These are phyloP conservation scores for Claviceps purpurea DNA, from an alignment of 2,329 filamentous ascomycete species.

Conservation along the genomic window DNA sequence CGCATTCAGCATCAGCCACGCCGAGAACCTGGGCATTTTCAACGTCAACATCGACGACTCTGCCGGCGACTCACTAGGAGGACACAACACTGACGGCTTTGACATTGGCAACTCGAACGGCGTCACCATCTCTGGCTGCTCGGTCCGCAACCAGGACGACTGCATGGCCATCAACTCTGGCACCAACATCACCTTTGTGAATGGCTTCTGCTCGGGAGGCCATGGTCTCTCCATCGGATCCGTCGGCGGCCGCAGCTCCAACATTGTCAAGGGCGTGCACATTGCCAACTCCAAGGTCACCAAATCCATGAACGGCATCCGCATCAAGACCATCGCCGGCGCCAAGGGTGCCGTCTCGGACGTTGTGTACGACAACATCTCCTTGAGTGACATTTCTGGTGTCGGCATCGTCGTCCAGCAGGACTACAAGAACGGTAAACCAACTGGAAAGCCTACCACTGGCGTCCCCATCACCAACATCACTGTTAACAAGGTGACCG, in stretches of 20 bases:
- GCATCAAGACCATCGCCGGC: background rate
- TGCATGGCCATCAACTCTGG: constrained; percentile 3
- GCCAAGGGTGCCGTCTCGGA: background rate
- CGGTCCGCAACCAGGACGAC: constrained; percentile 1
- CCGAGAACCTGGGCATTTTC: background rate
- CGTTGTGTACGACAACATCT: background rate
- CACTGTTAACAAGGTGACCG: constrained; percentile 18
- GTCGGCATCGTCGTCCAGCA: constrained; percentile 26
- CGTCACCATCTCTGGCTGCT: background rate
- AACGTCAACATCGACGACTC: constrained; percentile 1
- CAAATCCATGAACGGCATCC: background rate
- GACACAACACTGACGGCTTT: constrained; percentile 2
- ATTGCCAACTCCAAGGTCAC: background rate
- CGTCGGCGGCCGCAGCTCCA: background rate
- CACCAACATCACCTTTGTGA: background rate
- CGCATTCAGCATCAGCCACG: background rate
- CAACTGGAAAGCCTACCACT: constrained; percentile 28
- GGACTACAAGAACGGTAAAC: constrained; percentile 35
- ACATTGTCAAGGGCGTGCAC: background rate
- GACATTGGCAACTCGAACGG: background rate
- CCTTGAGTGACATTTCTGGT: constrained; percentile 23
- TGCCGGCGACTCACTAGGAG: background rate
- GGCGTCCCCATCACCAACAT: constrained; percentile 42
- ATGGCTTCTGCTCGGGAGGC: background rate
- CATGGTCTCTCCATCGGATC: constrained; percentile 1